phyloP scores from a whole-genome alignment of 2,329 filamentous ascomycete genomes.

The Paecilomyces fulvus region DNA sequence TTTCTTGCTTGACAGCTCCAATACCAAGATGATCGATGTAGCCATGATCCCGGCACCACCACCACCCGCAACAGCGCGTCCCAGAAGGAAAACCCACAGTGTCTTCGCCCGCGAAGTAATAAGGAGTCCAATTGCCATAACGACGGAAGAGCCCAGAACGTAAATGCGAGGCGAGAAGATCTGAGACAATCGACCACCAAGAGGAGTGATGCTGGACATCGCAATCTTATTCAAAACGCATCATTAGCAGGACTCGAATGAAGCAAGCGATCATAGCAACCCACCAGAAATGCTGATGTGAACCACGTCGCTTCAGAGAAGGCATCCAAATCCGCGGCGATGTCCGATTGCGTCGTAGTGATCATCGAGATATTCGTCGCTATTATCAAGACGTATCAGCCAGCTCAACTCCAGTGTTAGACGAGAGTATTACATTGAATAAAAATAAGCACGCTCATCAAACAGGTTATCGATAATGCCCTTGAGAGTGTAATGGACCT shows the following conservation, averaged over 20 bases:
- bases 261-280: background rate
- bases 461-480: conserved; percentile 9
- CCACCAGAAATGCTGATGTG: conserved; percentile 62
- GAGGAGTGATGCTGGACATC: conserved; percentile 52
- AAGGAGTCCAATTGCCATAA: conserved; percentile 54
- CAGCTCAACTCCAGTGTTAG: background rate
- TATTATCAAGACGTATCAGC: conserved; percentile 12
- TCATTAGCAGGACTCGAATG: conserved; percentile 1
- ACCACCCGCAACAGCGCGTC: conserved; percentile 58
- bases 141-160: conserved; percentile 52
- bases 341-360: conserved; percentile 68
- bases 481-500: conserved; percentile 1
- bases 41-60: conserved; percentile 67
- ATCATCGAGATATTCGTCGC: conserved; percentile 70
- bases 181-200: conserved; percentile 63
- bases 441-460: conserved; percentile 19
- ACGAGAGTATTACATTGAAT: conserved; percentile 12
- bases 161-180: conserved; percentile 64
- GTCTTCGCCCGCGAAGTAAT: conserved; percentile 54
- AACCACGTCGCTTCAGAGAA: conserved; percentile 73
- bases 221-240: conserved; percentile 42
- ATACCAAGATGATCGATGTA: conserved; percentile 63
- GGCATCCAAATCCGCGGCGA: conserved; percentile 65
- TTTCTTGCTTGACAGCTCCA: conserved; percentile 62
- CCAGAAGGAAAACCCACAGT: conserved; percentile 58